phyloP scores from a whole-genome alignment of 164 flowering plant species.

The grape (Vitis vinifera) region ASM3070453v1 NC_081819.1:14715001-14715500 shows the following conservation, averaged over 20 bases:
- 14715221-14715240: conserved; percentile 50
- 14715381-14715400: too few relatives aligned
- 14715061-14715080: conserved; percentile 68
- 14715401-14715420: too few relatives aligned
- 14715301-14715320: background rate
- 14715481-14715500: too few relatives aligned
- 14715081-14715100: conserved; percentile 69
- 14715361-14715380: too few relatives aligned
- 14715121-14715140: conserved; percentile 58
- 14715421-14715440: too few relatives aligned
- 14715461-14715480: too few relatives aligned
- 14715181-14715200: conserved; percentile 64
- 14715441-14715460: too few relatives aligned
- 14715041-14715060: background rate
- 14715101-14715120: conserved; percentile 70
- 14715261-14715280: background rate
- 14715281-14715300: background rate
- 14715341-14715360: too few relatives aligned
- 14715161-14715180: conserved; percentile 51
- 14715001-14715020: background rate
- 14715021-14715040: background rate
- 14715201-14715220: conserved; percentile 80
- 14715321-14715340: too few relatives aligned
- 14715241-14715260: conserved; percentile 1
- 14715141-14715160: conserved; percentile 72